These are phyloP conservation scores for Populus simonii DNA, from an alignment of 345 rosid genomes.

Conservation along the genomic window DNA sequence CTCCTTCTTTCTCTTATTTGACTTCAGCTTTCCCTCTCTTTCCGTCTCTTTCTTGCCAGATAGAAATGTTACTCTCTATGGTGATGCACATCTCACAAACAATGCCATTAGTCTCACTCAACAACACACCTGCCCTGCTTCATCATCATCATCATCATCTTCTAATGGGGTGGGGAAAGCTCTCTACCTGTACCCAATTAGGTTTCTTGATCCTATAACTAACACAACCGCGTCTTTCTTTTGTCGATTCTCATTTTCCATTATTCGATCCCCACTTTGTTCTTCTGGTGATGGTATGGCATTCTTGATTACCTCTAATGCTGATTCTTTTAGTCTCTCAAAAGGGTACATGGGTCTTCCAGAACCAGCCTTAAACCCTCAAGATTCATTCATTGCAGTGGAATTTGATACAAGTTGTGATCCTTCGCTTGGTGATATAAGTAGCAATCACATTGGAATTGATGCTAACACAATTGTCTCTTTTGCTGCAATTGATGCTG, in stretches of 20 bases:
- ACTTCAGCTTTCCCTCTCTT: conserved; percentile 20
- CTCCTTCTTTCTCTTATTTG: conserved; percentile 34
- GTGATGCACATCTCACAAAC: conserved; percentile 54
- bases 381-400: conserved; percentile 63
- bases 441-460: conserved; percentile 63
- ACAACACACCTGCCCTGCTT: conserved; percentile 34
- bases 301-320: conserved; percentile 71
- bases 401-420: conserved; percentile 72
- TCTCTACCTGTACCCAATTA: conserved; percentile 50
- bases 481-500: conserved; percentile 50
- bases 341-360: conserved; percentile 72
- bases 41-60: conserved; percentile 35
- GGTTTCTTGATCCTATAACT: conserved; percentile 50
- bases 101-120: conserved; percentile 64
- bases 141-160: conserved; percentile 33
- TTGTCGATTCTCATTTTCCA: conserved; percentile 64
- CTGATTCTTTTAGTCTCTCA: conserved; percentile 58
- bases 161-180: conserved; percentile 52
- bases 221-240: conserved; percentile 60
- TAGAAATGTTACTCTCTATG: conserved; percentile 61
- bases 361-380: conserved; percentile 31
- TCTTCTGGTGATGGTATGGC: conserved; percentile 74
- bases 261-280: conserved; percentile 49
- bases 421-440: conserved; percentile 52
- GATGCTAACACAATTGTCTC: conserved; percentile 54